These are phyloP conservation scores for Cymbidium sinense DNA, from an alignment of 106 monocot species.

Conservation along the genomic window DNA sequence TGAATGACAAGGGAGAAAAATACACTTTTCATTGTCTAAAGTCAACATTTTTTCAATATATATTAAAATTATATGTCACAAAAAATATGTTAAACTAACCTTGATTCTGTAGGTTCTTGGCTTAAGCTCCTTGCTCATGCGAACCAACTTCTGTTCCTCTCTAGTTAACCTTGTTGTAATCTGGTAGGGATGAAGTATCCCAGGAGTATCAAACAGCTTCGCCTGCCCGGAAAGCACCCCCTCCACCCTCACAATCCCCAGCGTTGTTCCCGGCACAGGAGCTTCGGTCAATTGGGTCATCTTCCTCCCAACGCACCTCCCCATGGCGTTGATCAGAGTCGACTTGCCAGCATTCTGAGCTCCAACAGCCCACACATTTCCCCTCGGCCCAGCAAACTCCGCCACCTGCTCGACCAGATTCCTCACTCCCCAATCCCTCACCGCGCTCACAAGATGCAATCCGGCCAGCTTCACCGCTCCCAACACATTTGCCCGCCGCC, in stretches of 20 bases:
- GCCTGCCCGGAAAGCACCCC: slow-evolving; percentile 66
- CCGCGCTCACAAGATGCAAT: slow-evolving; percentile 76
- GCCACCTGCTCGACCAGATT: slow-evolving; percentile 65
- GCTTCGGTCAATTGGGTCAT: slow-evolving; percentile 71
- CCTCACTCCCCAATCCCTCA: slow-evolving; percentile 67
- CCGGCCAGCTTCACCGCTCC: slow-evolving; percentile 47
- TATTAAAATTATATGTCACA: background rate
- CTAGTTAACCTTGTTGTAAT: slow-evolving; percentile 65
- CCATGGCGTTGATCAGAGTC: slow-evolving; percentile 96
- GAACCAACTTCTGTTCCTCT: slow-evolving; percentile 87
- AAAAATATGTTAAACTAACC: slow-evolving; percentile 27
- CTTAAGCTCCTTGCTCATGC: slow-evolving; percentile 58
- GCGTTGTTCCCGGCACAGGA: slow-evolving; percentile 87
- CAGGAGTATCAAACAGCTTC: slow-evolving; percentile 92
- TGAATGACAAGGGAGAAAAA: too few relatives aligned
- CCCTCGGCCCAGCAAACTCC: slow-evolving; percentile 58
- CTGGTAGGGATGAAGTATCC: slow-evolving; percentile 79
- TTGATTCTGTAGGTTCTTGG: slow-evolving; percentile 85
- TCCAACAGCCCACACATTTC: slow-evolving; percentile 95
- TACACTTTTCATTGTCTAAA: too few relatives aligned
- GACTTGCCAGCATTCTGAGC: slow-evolving; percentile 98
- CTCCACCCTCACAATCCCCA: slow-evolving; percentile 80
- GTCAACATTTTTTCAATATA: background rate
- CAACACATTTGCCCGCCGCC: slow-evolving; percentile 35
- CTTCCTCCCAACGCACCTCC: slow-evolving; percentile 36